phyloP scores from a whole-genome alignment of 257 asterid species.

The Misopates orontium region DNA sequence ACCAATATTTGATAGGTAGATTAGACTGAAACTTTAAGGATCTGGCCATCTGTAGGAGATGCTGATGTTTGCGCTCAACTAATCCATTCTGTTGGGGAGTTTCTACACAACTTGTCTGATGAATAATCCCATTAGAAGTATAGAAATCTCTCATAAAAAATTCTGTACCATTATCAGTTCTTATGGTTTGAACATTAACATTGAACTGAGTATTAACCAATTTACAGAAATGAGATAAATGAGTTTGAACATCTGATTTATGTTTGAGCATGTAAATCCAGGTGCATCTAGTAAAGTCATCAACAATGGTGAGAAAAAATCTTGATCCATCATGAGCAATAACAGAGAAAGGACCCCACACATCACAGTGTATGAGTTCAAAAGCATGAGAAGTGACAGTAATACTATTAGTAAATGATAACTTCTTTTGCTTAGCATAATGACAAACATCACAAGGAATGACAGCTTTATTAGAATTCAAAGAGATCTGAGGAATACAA shows the following conservation, averaged over 20 bases:
- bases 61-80: conserved; percentile 4
- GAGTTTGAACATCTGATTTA: too few relatives aligned
- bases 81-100: background rate
- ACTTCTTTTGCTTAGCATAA: background rate
- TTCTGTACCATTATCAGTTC: background rate
- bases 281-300: background rate
- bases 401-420: background rate
- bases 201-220: background rate
- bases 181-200: background rate
- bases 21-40: background rate
- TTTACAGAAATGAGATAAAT: background rate
- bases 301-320: background rate
- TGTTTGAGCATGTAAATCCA: too few relatives aligned
- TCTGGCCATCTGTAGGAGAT: background rate
- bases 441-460: background rate
- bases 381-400: background rate
- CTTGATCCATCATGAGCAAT: too few relatives aligned
- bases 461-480: too few relatives aligned
- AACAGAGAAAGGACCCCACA: too few relatives aligned
- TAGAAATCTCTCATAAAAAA: background rate
- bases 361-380: too few relatives aligned
- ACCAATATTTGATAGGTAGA: too few relatives aligned
- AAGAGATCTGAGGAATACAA: too few relatives aligned
- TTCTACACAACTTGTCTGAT: background rate
- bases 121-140: background rate